Base-by-base conservation (phyloP, 192 early-diverging fungal species). In the Podila epicladia region DNA sequence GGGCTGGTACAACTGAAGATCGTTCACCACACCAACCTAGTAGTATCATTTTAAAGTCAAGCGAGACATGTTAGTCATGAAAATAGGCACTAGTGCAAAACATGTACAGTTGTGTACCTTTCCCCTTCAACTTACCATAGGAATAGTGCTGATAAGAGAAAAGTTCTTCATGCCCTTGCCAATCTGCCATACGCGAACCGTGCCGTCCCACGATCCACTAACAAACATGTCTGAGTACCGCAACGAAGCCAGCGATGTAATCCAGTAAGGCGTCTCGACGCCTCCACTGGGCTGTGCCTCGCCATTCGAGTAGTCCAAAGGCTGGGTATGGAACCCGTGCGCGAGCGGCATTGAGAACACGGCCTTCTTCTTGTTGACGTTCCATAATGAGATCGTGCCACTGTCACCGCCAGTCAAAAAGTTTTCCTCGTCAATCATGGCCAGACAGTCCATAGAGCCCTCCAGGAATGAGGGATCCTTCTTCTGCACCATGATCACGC, bases 331-430 rank as follows among this genome's bases (percentile, higher is more conserved):
- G 33, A 86, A 67, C 3, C 97, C 97, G 72, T 99, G 98, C 20
- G 93, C 89, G 4, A 87, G 58, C 49, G 90, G 78, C 57, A 91
- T 85, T 9, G 95, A 92, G 69, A 93, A 97, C 8, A 95, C 75
- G 17, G 98, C 96, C 74, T 99, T 99, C 86, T 99, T 99, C 72
- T 91, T 92, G 70, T 90, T 89, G 31, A 92, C 73, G 79, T 93
- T 94, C 98, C 98, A 99, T 71, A 99, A 85, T 32, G 95, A 98
- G 55, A 99, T 91, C 0, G 93, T 89, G 15, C 97, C 95, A 70
- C 87, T 90, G 83, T 99, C 97, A 48, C 94, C 92, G 58, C 97
- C 98, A 17, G 89, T 96, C 26, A 99, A 85, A 88, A 95, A 99
- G 48, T 89, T 88, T 58, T 96, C 93, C 77, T 99, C 98, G 80